Percentiles rank a stretch among this genome's conserved stretches.
Conservation (phyloP, 1,284 basidiomycete species). For the Malassezia dermatis region DNA sequence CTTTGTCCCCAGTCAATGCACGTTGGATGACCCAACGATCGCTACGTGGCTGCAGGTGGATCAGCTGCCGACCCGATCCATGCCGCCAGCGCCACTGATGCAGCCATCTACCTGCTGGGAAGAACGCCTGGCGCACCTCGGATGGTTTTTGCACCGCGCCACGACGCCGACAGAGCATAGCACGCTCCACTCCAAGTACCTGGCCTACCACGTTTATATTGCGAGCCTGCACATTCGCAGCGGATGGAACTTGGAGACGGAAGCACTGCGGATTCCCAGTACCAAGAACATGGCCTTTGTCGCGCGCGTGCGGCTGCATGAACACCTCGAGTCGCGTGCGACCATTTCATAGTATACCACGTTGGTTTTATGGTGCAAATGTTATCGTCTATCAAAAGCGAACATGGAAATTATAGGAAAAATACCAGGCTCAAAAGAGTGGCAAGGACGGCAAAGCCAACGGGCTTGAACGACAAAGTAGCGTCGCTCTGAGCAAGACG, state of each 20-base stretch:
- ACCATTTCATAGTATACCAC: no score
- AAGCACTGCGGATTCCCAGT: slow-evolving; percentile 75
- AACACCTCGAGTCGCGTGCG: neutral
- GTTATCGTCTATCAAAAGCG: neutral
- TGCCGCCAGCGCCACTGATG: neutral
- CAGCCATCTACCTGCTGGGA: neutral
- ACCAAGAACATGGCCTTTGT: slow-evolving; percentile 85
- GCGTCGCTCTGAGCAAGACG: neutral
- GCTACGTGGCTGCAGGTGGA: neutral
- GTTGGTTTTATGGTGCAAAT: no score
- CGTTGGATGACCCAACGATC: neutral
- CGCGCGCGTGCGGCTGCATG: slow-evolving; percentile 37
- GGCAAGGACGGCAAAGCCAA: neutral
- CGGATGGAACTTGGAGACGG: slow-evolving; percentile 78
- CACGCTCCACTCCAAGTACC: slow-evolving; percentile 41
- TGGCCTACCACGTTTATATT: slow-evolving; percentile 47
- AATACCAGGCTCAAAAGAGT: neutral
- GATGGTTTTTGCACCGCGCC: slow-evolving; percentile 8
- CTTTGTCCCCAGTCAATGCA: slow-evolving; percentile 39
- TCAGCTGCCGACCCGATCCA: neutral
- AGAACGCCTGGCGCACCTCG: slow-evolving; percentile 1
- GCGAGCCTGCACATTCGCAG: slow-evolving; percentile 51
- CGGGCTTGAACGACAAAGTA: neutral
- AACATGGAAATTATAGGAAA: neutral
- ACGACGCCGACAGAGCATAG: neutral